Evolutionary conservation across 352 stramenopile species (phyloP).

Genomic region (Pythium monospermum): DNA sequence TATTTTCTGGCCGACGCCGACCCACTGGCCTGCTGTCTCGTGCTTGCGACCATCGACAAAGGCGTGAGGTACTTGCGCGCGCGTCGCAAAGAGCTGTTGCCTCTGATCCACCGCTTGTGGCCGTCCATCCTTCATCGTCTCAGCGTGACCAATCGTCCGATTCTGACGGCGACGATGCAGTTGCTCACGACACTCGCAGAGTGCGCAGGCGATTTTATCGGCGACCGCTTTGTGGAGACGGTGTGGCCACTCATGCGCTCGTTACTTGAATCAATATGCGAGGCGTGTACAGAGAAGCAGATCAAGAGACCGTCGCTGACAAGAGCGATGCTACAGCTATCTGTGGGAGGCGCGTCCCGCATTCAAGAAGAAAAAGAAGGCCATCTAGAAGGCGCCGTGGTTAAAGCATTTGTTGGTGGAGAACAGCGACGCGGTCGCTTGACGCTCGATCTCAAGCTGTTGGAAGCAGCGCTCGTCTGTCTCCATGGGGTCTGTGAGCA

Average conservation of each 20-base stretch:
- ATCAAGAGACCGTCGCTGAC: constrained; percentile 51
- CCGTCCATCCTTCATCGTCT: constrained; percentile 58
- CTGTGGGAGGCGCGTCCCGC: not conserved
- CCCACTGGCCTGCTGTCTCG: constrained; percentile 65
- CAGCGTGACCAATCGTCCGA: constrained; percentile 47
- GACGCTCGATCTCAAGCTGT: constrained; percentile 50
- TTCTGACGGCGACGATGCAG: constrained; percentile 47
- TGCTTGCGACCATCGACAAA: constrained; percentile 63
- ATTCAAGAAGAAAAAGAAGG: not conserved
- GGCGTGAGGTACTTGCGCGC: constrained; percentile 44
- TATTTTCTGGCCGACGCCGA: constrained; percentile 73
- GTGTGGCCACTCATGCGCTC: constrained; percentile 60
- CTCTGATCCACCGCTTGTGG: constrained; percentile 75
- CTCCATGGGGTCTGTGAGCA: constrained; percentile 41
- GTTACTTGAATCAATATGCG: constrained; percentile 28
- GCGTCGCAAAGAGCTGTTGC: constrained; percentile 52
- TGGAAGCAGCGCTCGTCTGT: constrained; percentile 55
- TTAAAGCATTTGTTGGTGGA: not conserved
- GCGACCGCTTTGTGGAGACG: constrained; percentile 70
- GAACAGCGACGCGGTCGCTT: constrained; percentile 13
- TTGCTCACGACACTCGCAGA: constrained; percentile 48
- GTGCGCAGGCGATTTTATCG: constrained; percentile 72
- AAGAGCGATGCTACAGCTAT: constrained; percentile 61
- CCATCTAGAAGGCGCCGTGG: not conserved
- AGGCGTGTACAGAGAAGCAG: constrained; percentile 1